A percentile compares a stretch with the other conserved stretches of the same genome.
Evolutionary conservation across 2,329 filamentous ascomycete species (phyloP).

Genomic region (Aspergillus sp.): DNA sequence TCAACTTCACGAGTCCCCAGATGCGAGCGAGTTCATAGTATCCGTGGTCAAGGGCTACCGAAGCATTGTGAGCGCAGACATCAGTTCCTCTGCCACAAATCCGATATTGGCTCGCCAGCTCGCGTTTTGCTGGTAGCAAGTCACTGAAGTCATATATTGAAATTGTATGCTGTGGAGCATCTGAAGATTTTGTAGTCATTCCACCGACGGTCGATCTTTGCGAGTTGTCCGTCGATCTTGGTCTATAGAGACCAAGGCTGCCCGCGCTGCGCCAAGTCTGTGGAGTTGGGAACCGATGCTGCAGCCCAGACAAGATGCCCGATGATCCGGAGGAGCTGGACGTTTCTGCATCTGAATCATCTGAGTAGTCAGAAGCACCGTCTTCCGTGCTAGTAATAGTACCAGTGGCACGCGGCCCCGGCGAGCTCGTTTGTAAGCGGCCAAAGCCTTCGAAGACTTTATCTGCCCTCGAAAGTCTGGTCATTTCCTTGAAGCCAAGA

Average conservation of each 20-base stretch:
- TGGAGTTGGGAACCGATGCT: conserved; percentile 50
- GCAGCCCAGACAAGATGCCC: conserved; percentile 44
- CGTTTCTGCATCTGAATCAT: conserved; percentile 60
- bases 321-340: conserved; percentile 52
- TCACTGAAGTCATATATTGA: conserved; percentile 69
- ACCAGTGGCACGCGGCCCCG: conserved; percentile 43
- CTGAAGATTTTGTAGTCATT: conserved; percentile 49
- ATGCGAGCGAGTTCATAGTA: conserved; percentile 72
- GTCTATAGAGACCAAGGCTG: conserved; percentile 57
- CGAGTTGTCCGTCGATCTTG: conserved; percentile 47
- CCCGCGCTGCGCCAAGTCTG: conserved; percentile 51
- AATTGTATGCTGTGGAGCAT: conserved; percentile 65
- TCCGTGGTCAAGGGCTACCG: conserved; percentile 69
- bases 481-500: conserved; percentile 49
- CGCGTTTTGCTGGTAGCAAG: conserved; percentile 73
- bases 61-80: conserved; percentile 81
- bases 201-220: conserved; percentile 56
- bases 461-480: conserved; percentile 47
- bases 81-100: conserved; percentile 81
- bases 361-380: conserved; percentile 46
- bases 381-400: conserved; percentile 45
- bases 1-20: conserved; percentile 77
- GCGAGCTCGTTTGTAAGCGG: conserved; percentile 54
- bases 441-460: conserved; percentile 65
- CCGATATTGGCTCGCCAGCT: conserved; percentile 74